Evolutionary conservation across 768 basidiomycete genomes (phyloP).

Genomic region (Mycena indigotica): DNA sequence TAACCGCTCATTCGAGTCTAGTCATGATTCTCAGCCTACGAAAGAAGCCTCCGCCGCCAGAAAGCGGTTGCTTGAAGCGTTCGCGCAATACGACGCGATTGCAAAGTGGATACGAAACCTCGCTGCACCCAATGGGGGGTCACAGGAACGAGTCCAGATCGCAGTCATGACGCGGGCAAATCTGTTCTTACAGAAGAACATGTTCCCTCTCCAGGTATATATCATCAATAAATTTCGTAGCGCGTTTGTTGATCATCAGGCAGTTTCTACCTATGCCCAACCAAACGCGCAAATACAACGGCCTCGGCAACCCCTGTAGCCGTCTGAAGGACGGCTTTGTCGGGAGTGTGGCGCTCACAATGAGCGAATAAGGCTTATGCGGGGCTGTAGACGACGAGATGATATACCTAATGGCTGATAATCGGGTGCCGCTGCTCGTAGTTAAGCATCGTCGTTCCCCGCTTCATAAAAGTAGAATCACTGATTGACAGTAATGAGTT

Average conservation of each 20-base stretch:
- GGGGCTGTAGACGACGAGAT: too few species aligned
- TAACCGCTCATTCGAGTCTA: conserved; percentile 16
- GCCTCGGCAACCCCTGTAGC: too few species aligned
- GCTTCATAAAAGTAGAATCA: too few species aligned
- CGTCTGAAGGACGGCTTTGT: too few species aligned
- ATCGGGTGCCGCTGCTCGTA: too few species aligned
- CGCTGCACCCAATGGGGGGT: conserved; percentile 62
- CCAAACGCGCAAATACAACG: conserved; percentile 35
- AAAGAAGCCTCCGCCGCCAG: conserved; percentile 71
- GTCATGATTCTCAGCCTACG: conserved; percentile 52
- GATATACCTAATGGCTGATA: too few species aligned
- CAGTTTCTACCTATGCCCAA: conserved; percentile 56
- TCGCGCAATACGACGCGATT: conserved; percentile 86
- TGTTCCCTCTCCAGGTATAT: conserved; percentile 79
- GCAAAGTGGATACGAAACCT: conserved; percentile 82
- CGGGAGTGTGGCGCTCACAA: too few species aligned
- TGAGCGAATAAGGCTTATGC: too few species aligned
- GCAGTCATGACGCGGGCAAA: conserved; percentile 79
- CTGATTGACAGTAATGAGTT: too few species aligned
- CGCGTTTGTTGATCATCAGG: neutral
- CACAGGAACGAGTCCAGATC: conserved; percentile 81
- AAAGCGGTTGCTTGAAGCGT: conserved; percentile 81
- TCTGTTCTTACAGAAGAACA: conserved; percentile 84
- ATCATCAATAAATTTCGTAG: neutral
- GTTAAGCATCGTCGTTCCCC: too few species aligned